Conservation (phyloP, 768 basidiomycete species). For the Leccinum subtestaceum region DNA sequence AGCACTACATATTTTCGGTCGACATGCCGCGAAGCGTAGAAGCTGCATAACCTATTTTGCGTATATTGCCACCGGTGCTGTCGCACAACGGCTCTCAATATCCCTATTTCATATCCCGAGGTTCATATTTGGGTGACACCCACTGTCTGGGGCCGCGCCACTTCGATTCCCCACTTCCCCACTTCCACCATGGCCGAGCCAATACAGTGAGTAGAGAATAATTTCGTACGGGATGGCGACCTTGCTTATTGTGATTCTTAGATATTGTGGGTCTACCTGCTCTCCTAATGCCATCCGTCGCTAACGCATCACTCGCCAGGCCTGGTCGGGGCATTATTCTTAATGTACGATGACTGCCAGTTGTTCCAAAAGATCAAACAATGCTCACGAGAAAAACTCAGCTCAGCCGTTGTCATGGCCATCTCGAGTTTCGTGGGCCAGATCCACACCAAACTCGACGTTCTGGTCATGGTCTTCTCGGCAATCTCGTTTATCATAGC, state of each 20-base stretch:
- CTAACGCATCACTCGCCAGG: constrained; percentile 7
- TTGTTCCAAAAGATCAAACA: background rate
- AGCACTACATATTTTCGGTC: no score
- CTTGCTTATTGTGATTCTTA: background rate
- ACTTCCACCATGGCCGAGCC: constrained; percentile 6
- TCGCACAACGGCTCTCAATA: no score
- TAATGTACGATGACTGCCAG: constrained; percentile 12
- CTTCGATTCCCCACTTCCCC: background rate
- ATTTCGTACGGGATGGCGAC: background rate
- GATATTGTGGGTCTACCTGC: constrained; percentile 17
- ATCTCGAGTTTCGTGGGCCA: constrained; percentile 4
- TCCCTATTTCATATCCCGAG: no score
- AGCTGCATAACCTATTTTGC: no score
- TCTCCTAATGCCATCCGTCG: background rate
- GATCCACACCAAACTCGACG: constrained; percentile 17
- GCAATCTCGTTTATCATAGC: constrained; percentile 16
- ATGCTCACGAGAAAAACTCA: background rate
- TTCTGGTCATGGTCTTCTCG: constrained; percentile 15
- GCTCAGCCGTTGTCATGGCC: constrained; percentile 20
- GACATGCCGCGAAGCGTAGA: no score
- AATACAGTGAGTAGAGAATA: constrained; percentile 17
- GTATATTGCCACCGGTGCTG: no score
- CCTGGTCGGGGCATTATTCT: constrained; percentile 20
- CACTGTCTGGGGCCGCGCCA: no score
- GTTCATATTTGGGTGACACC: no score